Percentiles rank a stretch among this genome's conserved stretches.
Conservation (phyloP, 805 yeast species). For the Teunomyces lycoperdinae region DNA sequence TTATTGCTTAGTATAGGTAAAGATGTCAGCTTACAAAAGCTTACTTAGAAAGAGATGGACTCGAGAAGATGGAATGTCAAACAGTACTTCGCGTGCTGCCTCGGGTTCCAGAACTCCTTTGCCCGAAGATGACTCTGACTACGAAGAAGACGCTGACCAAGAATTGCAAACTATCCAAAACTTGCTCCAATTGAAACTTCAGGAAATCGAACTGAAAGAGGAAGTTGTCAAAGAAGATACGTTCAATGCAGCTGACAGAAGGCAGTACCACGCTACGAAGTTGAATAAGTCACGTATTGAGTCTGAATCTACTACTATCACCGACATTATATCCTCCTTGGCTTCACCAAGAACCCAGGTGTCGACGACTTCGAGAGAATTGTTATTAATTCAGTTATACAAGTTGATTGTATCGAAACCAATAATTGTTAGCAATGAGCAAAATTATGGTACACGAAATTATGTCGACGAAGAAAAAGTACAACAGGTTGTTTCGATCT, state of each 20-base stretch:
- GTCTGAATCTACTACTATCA: conserved; percentile 36
- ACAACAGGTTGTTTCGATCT: conserved; percentile 31
- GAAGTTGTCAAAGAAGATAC: conserved; percentile 2
- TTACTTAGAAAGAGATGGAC: conserved; percentile 5
- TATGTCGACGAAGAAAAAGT: conserved; percentile 38
- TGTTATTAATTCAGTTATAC: conserved; percentile 49
- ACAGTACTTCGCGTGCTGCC: conserved; percentile 12
- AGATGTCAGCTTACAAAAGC: conserved; percentile 4
- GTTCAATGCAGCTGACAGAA: conserved; percentile 10
- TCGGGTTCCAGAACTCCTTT: conserved; percentile 12
- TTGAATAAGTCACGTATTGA: conserved; percentile 36
- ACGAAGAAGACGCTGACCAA: conserved; percentile 13
- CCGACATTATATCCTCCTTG: conserved; percentile 45
- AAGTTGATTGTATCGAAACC: conserved; percentile 46
- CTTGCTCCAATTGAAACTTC: conserved; percentile 11
- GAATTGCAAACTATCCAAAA: conserved; percentile 13
- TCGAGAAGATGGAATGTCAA: conserved; percentile 10
- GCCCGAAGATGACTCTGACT: conserved; percentile 16
- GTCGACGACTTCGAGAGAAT: conserved; percentile 45
- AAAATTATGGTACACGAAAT: conserved; percentile 31
- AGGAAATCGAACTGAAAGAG: conserved; percentile 9
- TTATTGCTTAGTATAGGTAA: not conserved
- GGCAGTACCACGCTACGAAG: conserved; percentile 27
- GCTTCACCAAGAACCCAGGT: conserved; percentile 42
- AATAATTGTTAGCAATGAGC: conserved; percentile 33